These are phyloP conservation scores for Nannochloropsis granulata DNA, from an alignment of 108 stramenopile species.

Conservation along the genomic window DNA sequence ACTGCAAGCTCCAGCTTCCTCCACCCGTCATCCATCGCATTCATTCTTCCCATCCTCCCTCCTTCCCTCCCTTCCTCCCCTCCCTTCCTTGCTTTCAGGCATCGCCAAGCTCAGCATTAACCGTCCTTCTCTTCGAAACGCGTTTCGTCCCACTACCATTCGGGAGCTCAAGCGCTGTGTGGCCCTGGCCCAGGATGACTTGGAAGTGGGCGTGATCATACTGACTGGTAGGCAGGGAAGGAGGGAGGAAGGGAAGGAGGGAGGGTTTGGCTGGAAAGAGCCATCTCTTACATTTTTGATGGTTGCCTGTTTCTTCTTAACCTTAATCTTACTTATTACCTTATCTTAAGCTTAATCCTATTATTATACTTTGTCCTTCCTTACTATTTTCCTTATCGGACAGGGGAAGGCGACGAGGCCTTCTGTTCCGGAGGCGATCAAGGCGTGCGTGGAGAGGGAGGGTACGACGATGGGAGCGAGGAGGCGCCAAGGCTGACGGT, in stretches of 20 bases:
- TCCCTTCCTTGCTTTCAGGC: neutral
- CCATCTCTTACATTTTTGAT: too few species aligned
- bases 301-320: too few species aligned
- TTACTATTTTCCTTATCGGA: too few species aligned
- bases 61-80: too few species aligned
- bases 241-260: constrained; percentile 20
- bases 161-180: constrained; percentile 64
- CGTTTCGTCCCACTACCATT: constrained; percentile 82
- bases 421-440: constrained; percentile 92
- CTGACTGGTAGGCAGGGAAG: constrained; percentile 35
- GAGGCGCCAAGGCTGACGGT: constrained; percentile 55
- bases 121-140: constrained; percentile 64
- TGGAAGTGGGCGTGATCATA: constrained; percentile 55
- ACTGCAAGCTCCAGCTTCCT: too few species aligned
- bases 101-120: constrained; percentile 59
- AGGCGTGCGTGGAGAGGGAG: constrained; percentile 56
- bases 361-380: too few species aligned
- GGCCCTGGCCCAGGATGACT: constrained; percentile 64
- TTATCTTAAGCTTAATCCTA: too few species aligned
- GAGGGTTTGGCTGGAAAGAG: too few species aligned
- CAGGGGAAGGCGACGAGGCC: constrained; percentile 31
- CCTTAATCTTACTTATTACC: too few species aligned
- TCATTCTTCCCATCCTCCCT: too few species aligned
- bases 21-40: too few species aligned
- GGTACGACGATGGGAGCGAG: constrained; percentile 79